These are phyloP conservation scores for Candida maris DNA, from an alignment of 805 yeast genomes.

Conservation along the genomic window DNA sequence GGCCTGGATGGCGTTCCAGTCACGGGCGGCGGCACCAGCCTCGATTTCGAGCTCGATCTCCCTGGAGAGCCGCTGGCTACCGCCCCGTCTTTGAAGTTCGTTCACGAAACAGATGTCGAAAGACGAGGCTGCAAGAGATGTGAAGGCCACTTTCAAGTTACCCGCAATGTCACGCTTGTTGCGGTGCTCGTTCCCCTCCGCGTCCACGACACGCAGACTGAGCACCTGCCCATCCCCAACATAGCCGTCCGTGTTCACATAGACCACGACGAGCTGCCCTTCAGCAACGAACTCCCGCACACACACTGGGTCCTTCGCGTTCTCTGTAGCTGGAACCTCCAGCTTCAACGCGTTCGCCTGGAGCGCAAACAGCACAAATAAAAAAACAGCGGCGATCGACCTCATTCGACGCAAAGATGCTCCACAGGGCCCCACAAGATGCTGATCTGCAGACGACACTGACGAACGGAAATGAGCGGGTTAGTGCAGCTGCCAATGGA, in stretches of 20 bases:
- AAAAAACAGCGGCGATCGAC: slow-evolving; percentile 2
- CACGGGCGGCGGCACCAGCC: slow-evolving; percentile 95
- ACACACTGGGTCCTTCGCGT: slow-evolving; percentile 58
- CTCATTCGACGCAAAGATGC: too few species aligned
- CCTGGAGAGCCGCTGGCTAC: slow-evolving; percentile 49
- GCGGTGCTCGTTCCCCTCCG: slow-evolving; percentile 81
- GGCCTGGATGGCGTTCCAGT: slow-evolving; percentile 94
- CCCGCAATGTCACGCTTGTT: slow-evolving; percentile 75
- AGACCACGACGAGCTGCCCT: slow-evolving; percentile 85
- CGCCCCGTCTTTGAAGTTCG: slow-evolving; percentile 36
- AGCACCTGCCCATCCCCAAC: slow-evolving; percentile 86
- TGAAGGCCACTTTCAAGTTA: slow-evolving; percentile 71
- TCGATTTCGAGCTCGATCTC: slow-evolving; percentile 88
- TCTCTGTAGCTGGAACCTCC: slow-evolving; percentile 29
- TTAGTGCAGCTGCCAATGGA: too few species aligned
- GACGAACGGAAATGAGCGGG: too few species aligned
- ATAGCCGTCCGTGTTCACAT: slow-evolving; percentile 68
- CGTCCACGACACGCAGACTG: slow-evolving; percentile 64
- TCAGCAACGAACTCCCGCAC: slow-evolving; percentile 86
- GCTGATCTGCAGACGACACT: too few species aligned
- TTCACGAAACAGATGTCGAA: slow-evolving; percentile 92
- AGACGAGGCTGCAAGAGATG: slow-evolving; percentile 76
- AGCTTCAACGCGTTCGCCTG: slow-evolving; percentile 26
- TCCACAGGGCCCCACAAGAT: too few species aligned
- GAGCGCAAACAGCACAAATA: slow-evolving; percentile 9